phyloP scores from a whole-genome alignment of 306 rosid species.

The Quercus dentata region DNA sequence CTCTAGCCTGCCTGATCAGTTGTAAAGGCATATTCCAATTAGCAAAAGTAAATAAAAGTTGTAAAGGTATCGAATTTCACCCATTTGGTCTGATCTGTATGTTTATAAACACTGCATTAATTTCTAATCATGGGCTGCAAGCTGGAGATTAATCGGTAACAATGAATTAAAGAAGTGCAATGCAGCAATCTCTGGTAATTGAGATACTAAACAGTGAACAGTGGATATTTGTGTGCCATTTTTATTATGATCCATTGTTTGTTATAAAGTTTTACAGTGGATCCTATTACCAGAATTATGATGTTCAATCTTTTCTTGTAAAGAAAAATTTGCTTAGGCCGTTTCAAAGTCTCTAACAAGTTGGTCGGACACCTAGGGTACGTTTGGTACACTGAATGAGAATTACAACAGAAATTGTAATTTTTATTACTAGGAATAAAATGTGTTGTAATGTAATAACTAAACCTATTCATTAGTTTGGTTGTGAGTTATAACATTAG shows the following conservation, averaged over 20 bases:
- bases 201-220: not conserved
- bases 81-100: not conserved
- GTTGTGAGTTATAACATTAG: too few species aligned
- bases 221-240: not conserved
- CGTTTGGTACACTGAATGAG: too few species aligned
- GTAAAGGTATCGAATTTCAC: not conserved
- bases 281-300: not conserved
- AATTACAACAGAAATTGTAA: too few species aligned
- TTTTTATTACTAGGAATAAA: too few species aligned
- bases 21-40: too few species aligned
- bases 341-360: not conserved
- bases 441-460: too few species aligned
- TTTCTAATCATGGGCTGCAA: not conserved
- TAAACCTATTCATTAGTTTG: too few species aligned
- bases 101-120: not conserved
- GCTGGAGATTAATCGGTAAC: not conserved
- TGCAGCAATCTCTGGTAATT: not conserved
- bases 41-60: too few species aligned
- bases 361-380: not conserved
- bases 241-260: slow-evolving; percentile 21
- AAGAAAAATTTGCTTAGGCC: not conserved
- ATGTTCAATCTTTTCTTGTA: not conserved
- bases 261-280: slow-evolving; percentile 20
- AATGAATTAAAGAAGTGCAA: not conserved
- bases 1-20: not conserved